Percentiles rank a stretch among this genome's conserved stretches.
phyloP scores from a whole-genome alignment of 106 monocot genomes.

The Dactylorhiza incarnata region DNA sequence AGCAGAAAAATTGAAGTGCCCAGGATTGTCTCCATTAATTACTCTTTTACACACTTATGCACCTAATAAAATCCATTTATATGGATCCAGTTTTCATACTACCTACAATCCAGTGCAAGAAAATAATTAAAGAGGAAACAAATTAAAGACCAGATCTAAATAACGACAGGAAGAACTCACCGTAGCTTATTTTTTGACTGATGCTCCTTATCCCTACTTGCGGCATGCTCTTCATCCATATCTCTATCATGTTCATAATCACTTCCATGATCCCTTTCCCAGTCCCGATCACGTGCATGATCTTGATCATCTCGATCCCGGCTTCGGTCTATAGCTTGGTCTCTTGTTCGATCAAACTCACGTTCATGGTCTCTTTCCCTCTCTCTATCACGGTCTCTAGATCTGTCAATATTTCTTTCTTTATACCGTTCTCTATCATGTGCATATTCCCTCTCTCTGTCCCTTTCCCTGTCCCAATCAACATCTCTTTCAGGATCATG shows the following conservation, averaged over 20 bases:
- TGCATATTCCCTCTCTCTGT: conserved; percentile 40
- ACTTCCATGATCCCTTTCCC: conserved; percentile 44
- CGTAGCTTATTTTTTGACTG: conserved; percentile 34
- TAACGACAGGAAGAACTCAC: conserved; percentile 25
- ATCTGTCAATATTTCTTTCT: conserved; percentile 44
- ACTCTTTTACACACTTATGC: not conserved
- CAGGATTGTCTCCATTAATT: not conserved
- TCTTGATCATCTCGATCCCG: conserved; percentile 42
- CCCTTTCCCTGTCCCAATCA: conserved; percentile 52
- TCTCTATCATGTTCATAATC: conserved; percentile 50
- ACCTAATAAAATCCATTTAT: not conserved
- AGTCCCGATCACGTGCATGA: conserved; percentile 25
- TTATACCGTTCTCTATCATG: conserved; percentile 46
- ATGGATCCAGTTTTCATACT: not conserved
- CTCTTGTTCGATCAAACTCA: conserved; percentile 44
- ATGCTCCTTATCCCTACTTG: conserved; percentile 42
- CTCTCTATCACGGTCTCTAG: conserved; percentile 42
- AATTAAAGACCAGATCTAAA: not conserved
- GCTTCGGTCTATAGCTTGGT: conserved; percentile 30
- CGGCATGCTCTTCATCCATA: conserved; percentile 41
- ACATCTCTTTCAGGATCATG: conserved; percentile 40
- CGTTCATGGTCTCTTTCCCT: conserved; percentile 41
- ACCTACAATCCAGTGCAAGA: not conserved
- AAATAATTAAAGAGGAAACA: not conserved
- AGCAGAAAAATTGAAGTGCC: not conserved